Conservation (phyloP, 2,329 filamentous ascomycete species). For the Parastagonospora avenae region DNA sequence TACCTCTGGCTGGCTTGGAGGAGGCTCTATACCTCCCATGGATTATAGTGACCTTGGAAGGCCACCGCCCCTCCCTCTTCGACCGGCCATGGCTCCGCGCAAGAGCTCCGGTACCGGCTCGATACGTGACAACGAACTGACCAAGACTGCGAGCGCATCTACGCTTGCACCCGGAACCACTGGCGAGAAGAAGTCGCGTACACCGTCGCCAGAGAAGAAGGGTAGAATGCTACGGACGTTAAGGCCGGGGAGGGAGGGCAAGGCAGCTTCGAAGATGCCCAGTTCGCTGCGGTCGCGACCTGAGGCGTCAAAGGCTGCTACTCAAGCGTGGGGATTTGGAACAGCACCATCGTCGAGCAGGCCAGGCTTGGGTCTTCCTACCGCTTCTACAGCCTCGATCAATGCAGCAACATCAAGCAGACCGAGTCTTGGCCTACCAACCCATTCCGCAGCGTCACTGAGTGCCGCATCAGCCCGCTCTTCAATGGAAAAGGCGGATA, state of each 20-base stretch:
- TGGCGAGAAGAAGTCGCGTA: constrained; percentile 56
- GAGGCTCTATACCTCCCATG: constrained; percentile 80
- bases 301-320: constrained; percentile 66
- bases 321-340: constrained; percentile 62
- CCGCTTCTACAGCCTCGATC: neutral
- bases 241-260: constrained; percentile 53
- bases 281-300: constrained; percentile 52
- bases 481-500: constrained; percentile 39
- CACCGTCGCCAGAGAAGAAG: constrained; percentile 67
- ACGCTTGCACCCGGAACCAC: constrained; percentile 43
- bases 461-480: constrained; percentile 27
- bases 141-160: constrained; percentile 25
- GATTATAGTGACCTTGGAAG: constrained; percentile 82
- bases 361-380: constrained; percentile 14
- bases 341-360: constrained; percentile 20
- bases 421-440: constrained; percentile 16
- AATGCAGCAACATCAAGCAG: constrained; percentile 5
- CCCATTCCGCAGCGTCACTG: constrained; percentile 22
- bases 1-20: constrained; percentile 67
- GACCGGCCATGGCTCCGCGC: constrained; percentile 55
- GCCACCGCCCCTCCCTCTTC: constrained; percentile 64
- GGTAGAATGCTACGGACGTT: constrained; percentile 62
- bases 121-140: constrained; percentile 25
- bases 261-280: constrained; percentile 53
- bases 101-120: constrained; percentile 50